These are phyloP conservation scores for Globisporangium megalacanthum DNA, from an alignment of 352 stramenopile species.

Conservation along the genomic window DNA sequence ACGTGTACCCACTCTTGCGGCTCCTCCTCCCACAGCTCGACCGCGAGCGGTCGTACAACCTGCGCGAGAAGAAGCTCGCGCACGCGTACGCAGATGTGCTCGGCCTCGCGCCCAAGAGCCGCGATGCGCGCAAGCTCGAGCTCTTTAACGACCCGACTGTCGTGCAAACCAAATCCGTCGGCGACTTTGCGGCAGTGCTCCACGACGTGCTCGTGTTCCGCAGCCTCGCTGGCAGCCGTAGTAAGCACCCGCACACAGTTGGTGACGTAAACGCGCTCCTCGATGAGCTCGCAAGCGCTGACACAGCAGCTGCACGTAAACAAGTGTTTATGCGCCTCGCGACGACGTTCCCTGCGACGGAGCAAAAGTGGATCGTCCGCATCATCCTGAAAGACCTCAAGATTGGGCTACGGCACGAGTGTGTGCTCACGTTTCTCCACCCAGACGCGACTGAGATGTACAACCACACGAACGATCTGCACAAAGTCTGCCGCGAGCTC, in stretches of 20 bases:
- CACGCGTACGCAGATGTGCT: slow-evolving; percentile 73
- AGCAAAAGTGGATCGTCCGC: slow-evolving; percentile 83
- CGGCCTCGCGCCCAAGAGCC: slow-evolving; percentile 52
- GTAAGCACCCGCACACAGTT: slow-evolving; percentile 48
- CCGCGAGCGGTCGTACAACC: slow-evolving; percentile 80
- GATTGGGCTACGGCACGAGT: slow-evolving; percentile 75
- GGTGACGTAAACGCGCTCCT: slow-evolving; percentile 56
- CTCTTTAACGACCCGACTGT: slow-evolving; percentile 81
- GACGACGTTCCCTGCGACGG: slow-evolving; percentile 64
- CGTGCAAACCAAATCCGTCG: slow-evolving; percentile 72
- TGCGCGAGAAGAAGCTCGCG: slow-evolving; percentile 86
- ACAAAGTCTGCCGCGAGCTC: slow-evolving; percentile 63
- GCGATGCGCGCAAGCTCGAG: slow-evolving; percentile 74
- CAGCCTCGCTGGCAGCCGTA: slow-evolving; percentile 30
- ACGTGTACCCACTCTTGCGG: slow-evolving; percentile 71
- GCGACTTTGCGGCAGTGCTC: slow-evolving; percentile 76
- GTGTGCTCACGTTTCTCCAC: slow-evolving; percentile 76
- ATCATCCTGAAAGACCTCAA: slow-evolving; percentile 86
- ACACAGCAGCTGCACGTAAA: slow-evolving; percentile 38
- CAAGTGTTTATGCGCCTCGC: slow-evolving; percentile 66
- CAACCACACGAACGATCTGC: slow-evolving; percentile 84
- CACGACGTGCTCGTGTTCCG: slow-evolving; percentile 70
- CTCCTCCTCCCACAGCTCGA: slow-evolving; percentile 77
- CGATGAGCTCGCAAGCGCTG: slow-evolving; percentile 40
- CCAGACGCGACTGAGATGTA: slow-evolving; percentile 84